phyloP scores from a whole-genome alignment of 768 basidiomycete species.

The Leccinum variicolor region DNA sequence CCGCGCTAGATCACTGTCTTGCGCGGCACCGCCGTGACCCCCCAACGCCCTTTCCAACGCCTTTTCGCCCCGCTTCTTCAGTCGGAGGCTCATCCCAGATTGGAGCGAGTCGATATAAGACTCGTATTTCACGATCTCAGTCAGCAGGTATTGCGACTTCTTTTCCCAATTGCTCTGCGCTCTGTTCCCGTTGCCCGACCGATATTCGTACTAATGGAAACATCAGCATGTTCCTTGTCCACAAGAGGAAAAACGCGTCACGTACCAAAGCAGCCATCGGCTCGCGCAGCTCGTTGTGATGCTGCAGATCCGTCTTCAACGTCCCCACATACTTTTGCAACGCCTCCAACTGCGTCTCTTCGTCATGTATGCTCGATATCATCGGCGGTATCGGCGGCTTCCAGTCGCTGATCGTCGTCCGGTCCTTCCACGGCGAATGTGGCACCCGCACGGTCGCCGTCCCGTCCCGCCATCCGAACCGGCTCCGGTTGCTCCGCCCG shows the following conservation, averaged over 20 bases:
- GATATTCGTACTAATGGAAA: conserved; percentile 58
- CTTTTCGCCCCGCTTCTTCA: conserved; percentile 91
- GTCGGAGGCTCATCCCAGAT: conserved; percentile 74
- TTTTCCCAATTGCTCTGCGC: conserved; percentile 90
- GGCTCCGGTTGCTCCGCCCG: conserved; percentile 69
- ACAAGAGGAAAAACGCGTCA: not conserved
- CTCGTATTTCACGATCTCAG: conserved; percentile 94
- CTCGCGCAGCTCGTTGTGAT: conserved; percentile 78
- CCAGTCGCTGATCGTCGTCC: conserved; percentile 88
- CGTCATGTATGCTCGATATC: conserved; percentile 82
- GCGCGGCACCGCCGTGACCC: conserved; percentile 32
- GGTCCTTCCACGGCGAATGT: conserved; percentile 74
- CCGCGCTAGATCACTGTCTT: conserved; percentile 30
- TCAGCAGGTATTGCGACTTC: conserved; percentile 83
- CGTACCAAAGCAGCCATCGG: conserved; percentile 78
- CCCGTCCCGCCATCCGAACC: conserved; percentile 70
- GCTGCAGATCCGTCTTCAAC: conserved; percentile 75
- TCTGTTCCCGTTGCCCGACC: conserved; percentile 69
- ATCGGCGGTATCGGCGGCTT: conserved; percentile 84
- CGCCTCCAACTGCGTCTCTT: conserved; percentile 90
- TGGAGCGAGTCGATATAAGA: conserved; percentile 91
- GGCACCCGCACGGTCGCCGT: conserved; percentile 59
- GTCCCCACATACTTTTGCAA: conserved; percentile 74
- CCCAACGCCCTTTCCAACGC: conserved; percentile 54
- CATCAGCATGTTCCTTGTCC: not conserved